Conservation (phyloP, 768 basidiomycete genomes). For the Serendipita sp. region DNA sequence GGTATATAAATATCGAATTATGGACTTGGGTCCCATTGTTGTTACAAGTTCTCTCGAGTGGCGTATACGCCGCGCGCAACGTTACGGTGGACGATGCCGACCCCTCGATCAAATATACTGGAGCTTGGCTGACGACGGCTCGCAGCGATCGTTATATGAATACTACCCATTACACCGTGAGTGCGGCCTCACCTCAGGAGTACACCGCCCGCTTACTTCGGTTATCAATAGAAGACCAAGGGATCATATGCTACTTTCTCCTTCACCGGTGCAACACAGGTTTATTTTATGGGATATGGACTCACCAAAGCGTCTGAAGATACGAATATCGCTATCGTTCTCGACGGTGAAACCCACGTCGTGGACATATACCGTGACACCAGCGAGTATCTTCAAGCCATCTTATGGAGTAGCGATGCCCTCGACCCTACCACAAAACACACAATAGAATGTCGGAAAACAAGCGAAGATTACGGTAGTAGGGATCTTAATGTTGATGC, state of each 20-base stretch:
- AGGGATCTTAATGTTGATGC: background rate
- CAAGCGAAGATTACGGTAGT: background rate
- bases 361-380: background rate
- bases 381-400: background rate
- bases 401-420: background rate
- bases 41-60: too few species aligned
- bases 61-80: background rate
- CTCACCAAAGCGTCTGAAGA: background rate
- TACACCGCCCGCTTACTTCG: background rate
- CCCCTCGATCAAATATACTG: background rate
- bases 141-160: background rate
- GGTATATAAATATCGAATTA: too few species aligned
- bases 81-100: background rate
- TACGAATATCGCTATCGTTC: background rate
- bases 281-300: background rate
- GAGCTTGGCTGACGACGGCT: background rate
- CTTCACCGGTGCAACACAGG: background rate
- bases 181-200: background rate
- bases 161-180: background rate
- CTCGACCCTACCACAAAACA: background rate
- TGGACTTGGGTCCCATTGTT: too few species aligned
- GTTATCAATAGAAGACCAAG: background rate
- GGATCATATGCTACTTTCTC: background rate
- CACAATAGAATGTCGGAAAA: background rate
- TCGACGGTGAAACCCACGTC: too few species aligned